Base-by-base conservation (phyloP, 139 green algal species). In the Picochlorum costavermella region DNA sequence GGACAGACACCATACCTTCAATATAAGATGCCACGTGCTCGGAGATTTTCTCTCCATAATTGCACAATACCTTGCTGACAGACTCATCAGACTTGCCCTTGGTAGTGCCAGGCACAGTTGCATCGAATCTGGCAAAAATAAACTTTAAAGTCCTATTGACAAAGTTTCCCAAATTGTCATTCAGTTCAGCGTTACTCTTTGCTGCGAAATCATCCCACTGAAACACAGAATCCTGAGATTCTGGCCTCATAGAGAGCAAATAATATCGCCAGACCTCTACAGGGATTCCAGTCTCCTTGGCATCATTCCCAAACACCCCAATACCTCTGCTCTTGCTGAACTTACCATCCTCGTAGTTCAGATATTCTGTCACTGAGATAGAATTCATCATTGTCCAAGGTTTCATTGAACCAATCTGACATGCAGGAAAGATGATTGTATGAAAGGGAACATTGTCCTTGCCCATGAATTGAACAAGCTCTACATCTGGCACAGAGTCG, bases 371-470 rank as follows among this genome's bases (percentile, higher is more conserved):
- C 5, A 98, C 92, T 53, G 73, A 89, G 74, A 98, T 97, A 67
- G 62, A 83, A 46, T 79, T 81, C 92, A 98, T 97, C 77, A 98
- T 84, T 11, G 92, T 98, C 92, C 92, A 98, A 11, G 65, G 56
- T 66, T 91, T 33, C 43, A 60, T 46, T 0, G 85, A 88, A 57
- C 81, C 84, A 25, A 98, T 76, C 56, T 95, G 83, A 3, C 82
- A 94, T 61, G 84, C 86, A 13, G 92, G 92, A 79, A 98, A 98
- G 81, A 96, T 96, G 64, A 98, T 86, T 28, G 92, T 98, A 79
- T 98, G 92, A 79, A 98, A 98, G 36, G 92, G 91, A 56, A 97
- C 84, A 69, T 98, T 98, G 83, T 98, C 92, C 78, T 98, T 98
- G 70, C 92, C 92, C 92, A 98, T 98, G 75, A 98, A 98, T 80